These are phyloP conservation scores for Platanus orientalis DNA, from an alignment of 164 flowering plant genomes.

Conservation along the genomic window DNA sequence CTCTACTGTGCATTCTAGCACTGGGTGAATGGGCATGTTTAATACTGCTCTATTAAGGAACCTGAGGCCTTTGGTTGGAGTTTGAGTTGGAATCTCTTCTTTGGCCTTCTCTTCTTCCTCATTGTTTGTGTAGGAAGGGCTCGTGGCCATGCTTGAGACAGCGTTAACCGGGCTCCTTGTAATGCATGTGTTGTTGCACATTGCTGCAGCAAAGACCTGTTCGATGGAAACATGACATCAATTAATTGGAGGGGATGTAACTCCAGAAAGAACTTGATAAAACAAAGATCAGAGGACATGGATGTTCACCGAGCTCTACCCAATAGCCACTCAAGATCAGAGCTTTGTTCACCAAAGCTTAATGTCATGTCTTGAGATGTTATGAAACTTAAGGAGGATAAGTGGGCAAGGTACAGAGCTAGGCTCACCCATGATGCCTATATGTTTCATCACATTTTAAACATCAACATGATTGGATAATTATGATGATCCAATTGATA, in stretches of 20 bases:
- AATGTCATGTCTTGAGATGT: too few species aligned
- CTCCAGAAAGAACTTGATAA: not conserved
- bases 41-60: slow-evolving; percentile 54
- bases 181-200: slow-evolving; percentile 20
- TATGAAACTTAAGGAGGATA: too few species aligned
- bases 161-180: slow-evolving; percentile 36
- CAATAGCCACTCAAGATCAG: too few species aligned
- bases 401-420: too few species aligned
- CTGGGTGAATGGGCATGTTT: slow-evolving; percentile 25
- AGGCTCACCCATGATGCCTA: too few species aligned
- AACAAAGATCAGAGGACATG: too few species aligned
- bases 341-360: too few species aligned
- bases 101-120: slow-evolving; percentile 15
- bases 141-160: slow-evolving; percentile 33
- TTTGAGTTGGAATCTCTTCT: slow-evolving; percentile 9
- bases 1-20: slow-evolving; percentile 39
- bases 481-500: too few species aligned
- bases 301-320: too few species aligned
- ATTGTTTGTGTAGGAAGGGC: slow-evolving; percentile 23
- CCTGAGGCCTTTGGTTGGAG: slow-evolving; percentile 25
- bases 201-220: slow-evolving; percentile 59
- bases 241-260: not conserved
- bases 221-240: slow-evolving; percentile 1
- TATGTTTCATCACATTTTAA: too few species aligned
- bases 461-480: too few species aligned